Evolutionary conservation across 2,329 filamentous ascomycete species (phyloP), one percentile per base, ranked within the genome.

Genomic region (Penicillium vulpinum): DNA sequence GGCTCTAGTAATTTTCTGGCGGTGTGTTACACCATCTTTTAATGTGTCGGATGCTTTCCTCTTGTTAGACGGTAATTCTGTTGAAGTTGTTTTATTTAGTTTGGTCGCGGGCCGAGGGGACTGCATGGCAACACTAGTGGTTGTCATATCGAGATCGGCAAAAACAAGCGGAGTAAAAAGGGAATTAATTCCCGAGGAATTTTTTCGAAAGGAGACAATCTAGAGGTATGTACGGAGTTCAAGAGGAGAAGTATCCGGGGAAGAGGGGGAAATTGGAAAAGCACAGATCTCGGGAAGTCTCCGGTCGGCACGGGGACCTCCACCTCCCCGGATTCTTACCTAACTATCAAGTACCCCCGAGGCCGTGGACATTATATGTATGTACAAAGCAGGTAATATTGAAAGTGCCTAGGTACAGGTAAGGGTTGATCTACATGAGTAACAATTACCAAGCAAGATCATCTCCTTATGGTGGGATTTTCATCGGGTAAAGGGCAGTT

Each of bases 1-100:
- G 29, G 73, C 73, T 43, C 73, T 61, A 28, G 73, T 75, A 52
- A 74, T 75, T 56, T 75, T 75, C 55, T 72, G 72, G 5, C 72
- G 71, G 24, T 51, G 31, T 21, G 61, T 59, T 33, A 55, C 57
- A 39, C 59, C 60, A 29, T 60, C 48, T 36, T 67, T 64, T 24
- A 54, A 40, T 21, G 60, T 54, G 22, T 67, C 65, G 3, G 65
- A 68, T 6, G 67, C 47, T 52, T 74, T 74, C 51, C 71, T 70
- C 57, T 73, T 74, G 28, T 44, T 36, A 45, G 52, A 38, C 8
- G 40, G 35, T 21, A 33, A 43, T 16, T 57, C 47, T 16, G 44
- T 21, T 13, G 53, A 29, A 22, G 36, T 41, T 10, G 45, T 50
- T 35, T 53, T 33, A 29, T 41, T 41, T 44, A 46, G 41, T 10